Percentiles rank a stretch among this genome's conserved stretches.
These are phyloP conservation scores for Phlyctochytrium bullatum DNA, from an alignment of 192 early-diverging fungal genomes.

Conservation along the genomic window DNA sequence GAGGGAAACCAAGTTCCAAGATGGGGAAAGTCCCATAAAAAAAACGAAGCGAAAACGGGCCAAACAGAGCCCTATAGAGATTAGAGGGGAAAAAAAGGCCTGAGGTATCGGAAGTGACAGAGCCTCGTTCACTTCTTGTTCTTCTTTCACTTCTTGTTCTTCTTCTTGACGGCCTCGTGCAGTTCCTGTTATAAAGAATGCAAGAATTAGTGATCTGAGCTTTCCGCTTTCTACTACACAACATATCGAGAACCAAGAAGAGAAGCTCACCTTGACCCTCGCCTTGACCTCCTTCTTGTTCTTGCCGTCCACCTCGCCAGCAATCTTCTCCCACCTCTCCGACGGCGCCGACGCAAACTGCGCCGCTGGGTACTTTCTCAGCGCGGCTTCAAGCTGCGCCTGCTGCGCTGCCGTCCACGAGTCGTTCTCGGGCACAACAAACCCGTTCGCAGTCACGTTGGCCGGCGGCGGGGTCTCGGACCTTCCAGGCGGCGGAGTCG, in stretches of 20 bases:
- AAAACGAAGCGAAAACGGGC: too few species aligned
- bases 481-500: constrained; percentile 9
- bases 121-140: too few species aligned
- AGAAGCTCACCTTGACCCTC: constrained; percentile 39
- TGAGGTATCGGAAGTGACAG: too few species aligned
- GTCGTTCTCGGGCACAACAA: constrained; percentile 28
- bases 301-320: constrained; percentile 42
- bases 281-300: constrained; percentile 49
- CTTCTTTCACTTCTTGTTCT: constrained; percentile 31
- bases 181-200: constrained; percentile 27
- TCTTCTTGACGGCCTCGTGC: constrained; percentile 38
- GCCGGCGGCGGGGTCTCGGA: not conserved
- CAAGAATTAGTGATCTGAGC: not conserved
- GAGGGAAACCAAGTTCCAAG: too few species aligned
- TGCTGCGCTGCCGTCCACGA: constrained; percentile 48
- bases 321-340: constrained; percentile 55
- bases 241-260: not conserved
- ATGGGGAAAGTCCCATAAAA: too few species aligned
- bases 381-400: constrained; percentile 36
- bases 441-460: constrained; percentile 17
- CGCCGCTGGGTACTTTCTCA: constrained; percentile 47
- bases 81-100: too few species aligned
- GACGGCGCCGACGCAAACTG: constrained; percentile 33
- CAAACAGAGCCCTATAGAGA: not conserved
- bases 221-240: not conserved